Percentiles rank a stretch among this genome's conserved stretches.
These are phyloP conservation scores for Candida palmyrensis DNA, from an alignment of 805 yeast species.

Conservation along the genomic window DNA sequence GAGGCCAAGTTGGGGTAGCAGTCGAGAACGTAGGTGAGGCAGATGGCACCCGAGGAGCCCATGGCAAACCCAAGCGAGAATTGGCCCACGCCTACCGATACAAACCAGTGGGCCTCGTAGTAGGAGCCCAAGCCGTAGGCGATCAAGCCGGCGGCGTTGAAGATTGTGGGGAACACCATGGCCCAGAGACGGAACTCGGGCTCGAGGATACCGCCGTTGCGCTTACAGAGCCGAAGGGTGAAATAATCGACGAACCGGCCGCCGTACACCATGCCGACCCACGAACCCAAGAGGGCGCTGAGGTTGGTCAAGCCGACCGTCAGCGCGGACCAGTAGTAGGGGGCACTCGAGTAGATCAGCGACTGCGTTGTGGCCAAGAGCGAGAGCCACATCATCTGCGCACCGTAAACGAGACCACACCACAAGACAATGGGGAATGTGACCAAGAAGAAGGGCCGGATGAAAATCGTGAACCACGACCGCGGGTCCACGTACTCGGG, in stretches of 20 bases:
- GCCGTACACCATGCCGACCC: slow-evolving; percentile 42
- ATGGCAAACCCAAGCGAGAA: slow-evolving; percentile 27
- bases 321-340: slow-evolving; percentile 35
- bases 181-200: slow-evolving; percentile 26
- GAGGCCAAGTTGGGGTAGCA: slow-evolving; percentile 24
- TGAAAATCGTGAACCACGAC: slow-evolving; percentile 32
- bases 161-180: slow-evolving; percentile 18
- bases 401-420: slow-evolving; percentile 44
- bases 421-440: slow-evolving; percentile 41
- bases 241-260: slow-evolving; percentile 41
- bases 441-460: slow-evolving; percentile 30
- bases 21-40: slow-evolving; percentile 26
- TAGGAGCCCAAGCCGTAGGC: slow-evolving; percentile 24
- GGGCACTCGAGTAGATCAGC: slow-evolving; percentile 27
- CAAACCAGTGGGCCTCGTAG: slow-evolving; percentile 20
- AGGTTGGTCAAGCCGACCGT: slow-evolving; percentile 40
- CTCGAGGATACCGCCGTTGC: slow-evolving; percentile 27
- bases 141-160: slow-evolving; percentile 26
- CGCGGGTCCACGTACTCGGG: slow-evolving; percentile 35
- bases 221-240: slow-evolving; percentile 19
- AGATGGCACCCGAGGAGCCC: slow-evolving; percentile 26
- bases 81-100: slow-evolving; percentile 27
- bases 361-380: slow-evolving; percentile 41
- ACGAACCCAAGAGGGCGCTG: slow-evolving; percentile 37
- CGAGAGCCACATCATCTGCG: slow-evolving; percentile 48